Evolutionary conservation across 768 basidiomycete genomes (phyloP).

Genomic region (Boletellus ananas): DNA sequence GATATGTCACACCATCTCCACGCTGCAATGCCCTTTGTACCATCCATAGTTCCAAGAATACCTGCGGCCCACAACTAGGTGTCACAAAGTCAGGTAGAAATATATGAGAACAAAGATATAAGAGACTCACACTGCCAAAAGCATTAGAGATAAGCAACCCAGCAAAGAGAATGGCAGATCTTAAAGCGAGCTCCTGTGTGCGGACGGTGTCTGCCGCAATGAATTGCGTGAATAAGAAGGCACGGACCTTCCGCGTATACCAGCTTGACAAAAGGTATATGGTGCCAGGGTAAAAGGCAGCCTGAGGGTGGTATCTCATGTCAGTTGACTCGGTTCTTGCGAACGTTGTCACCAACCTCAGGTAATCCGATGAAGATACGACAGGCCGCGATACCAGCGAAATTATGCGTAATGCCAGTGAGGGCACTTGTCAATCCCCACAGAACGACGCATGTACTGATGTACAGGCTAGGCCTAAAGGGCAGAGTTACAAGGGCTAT

Average conservation of each 20-base stretch:
- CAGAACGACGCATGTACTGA: conserved; percentile 53
- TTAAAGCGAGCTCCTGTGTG: conserved; percentile 56
- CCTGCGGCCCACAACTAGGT: conserved; percentile 66
- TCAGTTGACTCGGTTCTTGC: background rate
- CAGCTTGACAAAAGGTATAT: conserved; percentile 33
- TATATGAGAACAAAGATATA: background rate
- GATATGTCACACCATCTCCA: conserved; percentile 57
- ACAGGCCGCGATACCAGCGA: conserved; percentile 52
- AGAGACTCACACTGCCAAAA: conserved; percentile 53
- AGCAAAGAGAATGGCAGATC: conserved; percentile 56
- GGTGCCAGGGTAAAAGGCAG: conserved; percentile 63
- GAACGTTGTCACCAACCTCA: conserved; percentile 36
- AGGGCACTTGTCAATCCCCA: conserved; percentile 65
- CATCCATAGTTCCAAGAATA: conserved; percentile 67
- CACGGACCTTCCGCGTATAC: conserved; percentile 21
- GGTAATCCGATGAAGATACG: conserved; percentile 62
- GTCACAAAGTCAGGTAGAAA: background rate
- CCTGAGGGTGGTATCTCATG: conserved; percentile 23
- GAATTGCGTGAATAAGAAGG: background rate
- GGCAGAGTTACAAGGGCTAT: background rate
- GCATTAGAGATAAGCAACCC: conserved; percentile 62
- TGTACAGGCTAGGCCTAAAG: conserved; percentile 56
- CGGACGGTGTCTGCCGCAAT: background rate
- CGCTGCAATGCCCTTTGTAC: conserved; percentile 57
- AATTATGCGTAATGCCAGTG: conserved; percentile 58